A percentile compares a stretch with the other conserved stretches of the same genome.
Evolutionary conservation across 2,329 filamentous ascomycete species (phyloP).

Genomic region (Colletotrichum sp.): DNA sequence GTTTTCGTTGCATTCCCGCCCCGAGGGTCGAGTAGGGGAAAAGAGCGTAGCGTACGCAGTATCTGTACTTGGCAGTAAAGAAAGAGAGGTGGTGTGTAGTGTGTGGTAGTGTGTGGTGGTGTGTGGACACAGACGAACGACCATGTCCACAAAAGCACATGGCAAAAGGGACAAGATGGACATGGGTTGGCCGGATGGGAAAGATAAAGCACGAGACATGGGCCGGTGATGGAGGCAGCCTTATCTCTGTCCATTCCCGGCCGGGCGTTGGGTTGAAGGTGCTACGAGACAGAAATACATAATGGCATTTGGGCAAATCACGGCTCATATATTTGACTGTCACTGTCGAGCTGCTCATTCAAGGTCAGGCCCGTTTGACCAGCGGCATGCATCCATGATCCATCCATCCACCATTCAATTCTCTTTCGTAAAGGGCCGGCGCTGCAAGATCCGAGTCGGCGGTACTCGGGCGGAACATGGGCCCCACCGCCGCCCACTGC

Average conservation of each 20-base stretch:
- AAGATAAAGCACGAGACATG: constrained; percentile 19
- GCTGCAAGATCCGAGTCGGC: constrained; percentile 20
- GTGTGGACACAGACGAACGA: background rate
- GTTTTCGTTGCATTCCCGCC: background rate
- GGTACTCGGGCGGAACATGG: constrained; percentile 18
- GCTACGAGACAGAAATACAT: constrained; percentile 43
- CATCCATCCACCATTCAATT: background rate
- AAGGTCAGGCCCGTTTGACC: constrained; percentile 1
- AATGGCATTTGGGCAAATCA: constrained; percentile 37
- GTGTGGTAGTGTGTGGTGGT: background rate
- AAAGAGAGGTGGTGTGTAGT: background rate
- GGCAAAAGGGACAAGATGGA: constrained; percentile 2
- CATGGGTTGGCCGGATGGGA: constrained; percentile 11
- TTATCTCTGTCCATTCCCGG: constrained; percentile 32
- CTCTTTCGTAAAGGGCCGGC: background rate
- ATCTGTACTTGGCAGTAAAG: too few relatives aligned
- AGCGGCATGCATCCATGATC: background rate
- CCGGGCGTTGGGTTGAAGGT: background rate
- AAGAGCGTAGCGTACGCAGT: background rate
- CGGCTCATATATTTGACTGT: constrained; percentile 14
- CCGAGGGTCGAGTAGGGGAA: background rate
- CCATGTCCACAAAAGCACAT: constrained; percentile 14
- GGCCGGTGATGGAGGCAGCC: constrained; percentile 21
- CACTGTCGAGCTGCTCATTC: background rate
- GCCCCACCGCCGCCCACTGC: background rate